Evolutionary conservation across 129 eudicot species (phyloP), one percentile per base, ranked within the genome.

Genomic region (Cynara cardunculus): DNA sequence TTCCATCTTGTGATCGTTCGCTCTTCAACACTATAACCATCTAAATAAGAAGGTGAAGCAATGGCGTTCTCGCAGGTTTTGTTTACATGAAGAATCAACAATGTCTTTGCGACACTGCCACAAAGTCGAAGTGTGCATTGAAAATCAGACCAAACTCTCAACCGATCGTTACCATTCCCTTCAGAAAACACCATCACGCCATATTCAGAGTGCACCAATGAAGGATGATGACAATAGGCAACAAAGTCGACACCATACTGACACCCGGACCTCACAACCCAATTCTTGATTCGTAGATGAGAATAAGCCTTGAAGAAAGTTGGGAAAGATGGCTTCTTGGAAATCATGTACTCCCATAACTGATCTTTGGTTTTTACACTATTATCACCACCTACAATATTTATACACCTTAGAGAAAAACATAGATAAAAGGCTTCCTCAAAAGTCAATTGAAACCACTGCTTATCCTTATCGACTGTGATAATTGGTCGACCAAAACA

Each of bases 171-270:
- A 5, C 37, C 89, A 65, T 74, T 53, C 18, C 64, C 87, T 6
- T 68, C 82, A 1, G 86, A 75, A 14, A 87, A 83, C 69, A 88
- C 95, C 69, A 92, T 69, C 80, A 91, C 92, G 1, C 88, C 86
- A 72, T 87, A 92, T 72, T 92, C 93, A 74, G 97, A 84, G 69
- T 90, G 96, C 27, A 90, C 90, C 10, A 89, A 67, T 39, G 90
- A 84, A 10, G 95, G 97, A 83, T 91, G 98, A 26, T 94, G 97
- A 3, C 94, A 86, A 53, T 94, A 94, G 21, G 98, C 95, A 76
- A 91, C 94, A 82, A 82, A 94, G 82, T 94, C 98, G 9, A 91
- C 98, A 14, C 98, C 98, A 14, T 86, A 91, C 24, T 86, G 92
- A 25, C 90, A 89, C 71, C 96, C 93, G 7, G 90, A 72, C 49